Base-by-base conservation (phyloP, 441 rosid species). In the Flueggea neowawraea region DNA sequence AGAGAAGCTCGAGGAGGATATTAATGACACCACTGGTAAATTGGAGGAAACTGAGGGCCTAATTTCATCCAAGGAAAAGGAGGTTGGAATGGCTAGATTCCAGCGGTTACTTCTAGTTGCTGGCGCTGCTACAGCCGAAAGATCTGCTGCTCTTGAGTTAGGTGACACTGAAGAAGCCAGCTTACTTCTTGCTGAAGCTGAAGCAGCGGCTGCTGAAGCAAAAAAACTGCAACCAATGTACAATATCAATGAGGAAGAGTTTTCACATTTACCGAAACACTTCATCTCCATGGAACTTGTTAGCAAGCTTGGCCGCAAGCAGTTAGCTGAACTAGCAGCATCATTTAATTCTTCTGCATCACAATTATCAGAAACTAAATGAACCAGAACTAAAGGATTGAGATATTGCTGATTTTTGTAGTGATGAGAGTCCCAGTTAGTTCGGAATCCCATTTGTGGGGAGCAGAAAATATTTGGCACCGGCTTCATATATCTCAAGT, bases 231-330 rank as follows among this genome's bases (percentile, higher is more conserved):
- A 80, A 66, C 68, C 84, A 2, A 57, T 70, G 58, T 78, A 79
- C 57, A 65, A 72, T 73, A 70, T 87, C 44, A 75, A 84, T 66
- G 84, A 74, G 67, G 90, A 84, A 75, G 84, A 82, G 43, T 61
- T 83, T 69, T 58, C 69, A 53, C 70, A 78, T 67, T 58, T 80
- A 58, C 83, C 84, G 6, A 80, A 81, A 59, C 74, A 72, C 55
- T 86, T 86, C 68, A 82, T 92, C 68, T 84, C 98, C 47, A 73
- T 88, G 87, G 96, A 87, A 70, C 90, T 89, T 63, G 78, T 92
- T 64, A 78, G 87, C 62, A 82, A 77, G 44, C 84, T 82, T 32
- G 86, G 84, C 28, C 60, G 64, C 69, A 73, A 80, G 71, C 82
- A 87, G 69, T 72, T 84, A 69, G 80, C 81, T 45, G 95, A 89